Evolutionary conservation across 2,329 filamentous ascomycete species (phyloP), one percentile per base, ranked within the genome.

Genomic region (Cladosporium sp.): DNA sequence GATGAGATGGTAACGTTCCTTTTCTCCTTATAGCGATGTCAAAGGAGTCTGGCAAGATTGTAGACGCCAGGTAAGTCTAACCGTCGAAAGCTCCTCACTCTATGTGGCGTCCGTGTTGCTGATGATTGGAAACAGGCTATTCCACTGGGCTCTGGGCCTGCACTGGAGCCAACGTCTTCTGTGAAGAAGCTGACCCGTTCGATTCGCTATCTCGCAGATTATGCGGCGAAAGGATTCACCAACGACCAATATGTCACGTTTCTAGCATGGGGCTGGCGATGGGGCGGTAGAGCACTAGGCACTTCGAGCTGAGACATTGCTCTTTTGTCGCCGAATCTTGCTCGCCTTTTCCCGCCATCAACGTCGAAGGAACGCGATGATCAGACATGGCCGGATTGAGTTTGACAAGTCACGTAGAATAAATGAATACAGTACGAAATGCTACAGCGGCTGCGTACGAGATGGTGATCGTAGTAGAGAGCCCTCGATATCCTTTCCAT

Each of bases 81-180:
- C 45, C 17, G 22, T 19, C 51, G 11, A 20, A 2, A 12, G 55
- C 3, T 20, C n/a, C 2, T 25, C 25, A 6, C 25, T 25, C 17
- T 12, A 25, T 3, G 22, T 4, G n/a, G 14, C 15, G 20, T 42
- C 9, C n/a, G n/a, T n/a, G n/a, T n/a, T n/a, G 25, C 30, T 34
- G 30, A 34, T 9, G 9, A 11, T 2, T 9, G 7, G 8, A 34
- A 7, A 56, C 12, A 84, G 83, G 75, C 70, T 86, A 59, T 84
- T 82, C 67, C 83, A 85, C 69, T 86, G 83, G 74, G 83, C 83
- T 15, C 79, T 81, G 3, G 83, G 83, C 5, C 78, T 84, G 70
- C 74, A 82, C 59, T 83, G 69, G 69, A 67, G 65, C 58, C 60
- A 66, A 38, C 67, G 66, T 51, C 63, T 71, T n/a, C 64, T 66